phyloP scores from a whole-genome alignment of 129 eudicot genomes.

The Daucus carota region DNA sequence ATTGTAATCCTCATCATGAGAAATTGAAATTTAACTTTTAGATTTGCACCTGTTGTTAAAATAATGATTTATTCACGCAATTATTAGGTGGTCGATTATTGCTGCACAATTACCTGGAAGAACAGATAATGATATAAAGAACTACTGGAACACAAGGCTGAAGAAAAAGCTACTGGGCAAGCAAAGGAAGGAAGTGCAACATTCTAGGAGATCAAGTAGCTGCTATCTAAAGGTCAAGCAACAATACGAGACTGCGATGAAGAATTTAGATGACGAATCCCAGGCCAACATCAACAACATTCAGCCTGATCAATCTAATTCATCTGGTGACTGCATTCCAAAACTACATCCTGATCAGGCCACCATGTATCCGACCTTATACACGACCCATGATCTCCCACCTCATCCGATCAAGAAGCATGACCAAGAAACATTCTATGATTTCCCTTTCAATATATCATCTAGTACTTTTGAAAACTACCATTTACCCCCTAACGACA shows the following conservation, averaged over 20 bases:
- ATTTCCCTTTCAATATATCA: conserved; percentile 7
- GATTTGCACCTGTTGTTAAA: neutral
- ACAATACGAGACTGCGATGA: neutral
- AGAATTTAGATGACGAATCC: neutral
- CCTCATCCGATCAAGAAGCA: neutral
- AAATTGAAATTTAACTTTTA: neutral
- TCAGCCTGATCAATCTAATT: neutral
- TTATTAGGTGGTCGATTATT: conserved; percentile 68
- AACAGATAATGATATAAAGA: conserved; percentile 86
- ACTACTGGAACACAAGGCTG: conserved; percentile 89
- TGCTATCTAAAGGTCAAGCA: neutral
- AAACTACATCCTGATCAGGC: conserved; percentile 3
- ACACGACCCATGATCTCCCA: neutral
- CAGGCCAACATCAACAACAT: neutral
- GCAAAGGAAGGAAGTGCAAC: conserved; percentile 60
- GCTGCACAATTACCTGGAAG: conserved; percentile 87
- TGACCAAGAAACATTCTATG: neutral
- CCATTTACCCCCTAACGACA: neutral
- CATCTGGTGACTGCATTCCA: conserved; percentile 29
- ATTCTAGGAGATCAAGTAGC: conserved; percentile 25
- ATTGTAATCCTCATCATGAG: neutral
- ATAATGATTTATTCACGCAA: neutral
- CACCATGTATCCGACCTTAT: conserved; percentile 17
- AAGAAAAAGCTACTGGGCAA: conserved; percentile 74
- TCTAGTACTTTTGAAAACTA: neutral